phyloP scores from a whole-genome alignment of 768 basidiomycete genomes.

The Cantharellus cinnabarinus region DNA sequence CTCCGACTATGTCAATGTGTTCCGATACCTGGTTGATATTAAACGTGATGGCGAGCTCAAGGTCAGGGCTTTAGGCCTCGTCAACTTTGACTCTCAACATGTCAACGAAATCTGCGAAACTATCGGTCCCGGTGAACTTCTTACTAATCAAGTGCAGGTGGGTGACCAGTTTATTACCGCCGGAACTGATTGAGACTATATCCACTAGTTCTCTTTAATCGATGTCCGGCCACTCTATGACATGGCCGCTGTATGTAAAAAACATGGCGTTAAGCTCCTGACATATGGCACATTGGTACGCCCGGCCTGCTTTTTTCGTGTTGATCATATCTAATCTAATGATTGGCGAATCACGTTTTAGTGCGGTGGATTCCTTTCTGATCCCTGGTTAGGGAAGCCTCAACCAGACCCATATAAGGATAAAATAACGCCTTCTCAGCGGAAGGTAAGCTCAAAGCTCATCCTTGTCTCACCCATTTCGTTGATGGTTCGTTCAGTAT shows the following conservation, averaged over 20 bases:
- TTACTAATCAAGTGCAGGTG: constrained; percentile 73
- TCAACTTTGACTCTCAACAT: too few species aligned
- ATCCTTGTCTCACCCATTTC: too few species aligned
- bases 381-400: constrained; percentile 44
- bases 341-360: constrained; percentile 13
- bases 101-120: constrained; percentile 27
- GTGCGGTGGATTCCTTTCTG: constrained; percentile 70
- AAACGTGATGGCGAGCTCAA: constrained; percentile 16
- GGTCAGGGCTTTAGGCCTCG: too few species aligned
- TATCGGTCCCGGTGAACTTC: constrained; percentile 46
- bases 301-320: neutral
- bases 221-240: constrained; percentile 18
- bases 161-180: constrained; percentile 1
- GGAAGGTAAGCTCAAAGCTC: constrained; percentile 33
- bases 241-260: constrained; percentile 15
- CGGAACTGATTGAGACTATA: too few species aligned
- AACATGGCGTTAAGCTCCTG: constrained; percentile 50
- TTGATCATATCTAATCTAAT: neutral
- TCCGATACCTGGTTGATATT: constrained; percentile 37
- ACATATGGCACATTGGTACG: constrained; percentile 71
- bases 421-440: constrained; percentile 55
- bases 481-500: constrained; percentile 27
- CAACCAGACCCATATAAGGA: constrained; percentile 58
- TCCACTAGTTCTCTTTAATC: constrained; percentile 51
- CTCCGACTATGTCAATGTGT: constrained; percentile 24